phyloP scores from a whole-genome alignment of 2,329 filamentous ascomycete genomes.

The Apiospora aurea region DNA sequence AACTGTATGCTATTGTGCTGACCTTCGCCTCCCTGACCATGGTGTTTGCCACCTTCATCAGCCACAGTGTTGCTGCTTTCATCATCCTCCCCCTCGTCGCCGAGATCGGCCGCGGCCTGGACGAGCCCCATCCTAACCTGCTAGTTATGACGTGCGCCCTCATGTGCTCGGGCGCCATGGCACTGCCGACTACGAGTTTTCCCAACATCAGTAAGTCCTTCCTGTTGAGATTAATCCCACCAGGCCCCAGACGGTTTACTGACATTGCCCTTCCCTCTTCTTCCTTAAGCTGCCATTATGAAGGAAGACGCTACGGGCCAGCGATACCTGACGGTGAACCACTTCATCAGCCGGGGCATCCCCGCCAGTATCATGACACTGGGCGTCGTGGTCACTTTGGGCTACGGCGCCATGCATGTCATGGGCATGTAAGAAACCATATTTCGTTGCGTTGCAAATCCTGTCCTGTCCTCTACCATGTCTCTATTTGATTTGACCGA shows the following conservation, averaged over 20 bases:
- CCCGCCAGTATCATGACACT: constrained; percentile 86
- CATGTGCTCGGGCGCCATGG: constrained; percentile 99
- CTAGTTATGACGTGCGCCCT: constrained; percentile 94
- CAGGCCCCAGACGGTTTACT: constrained; percentile 50
- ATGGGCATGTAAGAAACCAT: constrained; percentile 39
- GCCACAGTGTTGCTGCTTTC: constrained; percentile 92
- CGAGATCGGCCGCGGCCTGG: constrained; percentile 85
- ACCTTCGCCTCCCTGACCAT: constrained; percentile 86
- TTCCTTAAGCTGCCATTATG: constrained; percentile 80
- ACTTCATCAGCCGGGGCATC: constrained; percentile 94
- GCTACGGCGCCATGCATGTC: constrained; percentile 88
- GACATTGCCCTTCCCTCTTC: constrained; percentile 27
- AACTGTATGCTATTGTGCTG: constrained; percentile 83
- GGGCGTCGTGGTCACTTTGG: constrained; percentile 82
- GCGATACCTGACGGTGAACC: constrained; percentile 88
- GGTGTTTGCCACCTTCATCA: constrained; percentile 96
- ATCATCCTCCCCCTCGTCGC: constrained; percentile 93
- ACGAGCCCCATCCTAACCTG: constrained; percentile 89
- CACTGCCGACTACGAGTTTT: constrained; percentile 92
- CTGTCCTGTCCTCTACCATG: no score
- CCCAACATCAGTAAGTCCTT: constrained; percentile 95
- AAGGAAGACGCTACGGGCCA: constrained; percentile 96
- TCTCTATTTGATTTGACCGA: not conserved
- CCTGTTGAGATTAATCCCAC: not conserved
- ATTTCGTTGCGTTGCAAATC: not conserved